Conservation (phyloP, 768 basidiomycete species). For the Boletus reticulatus region DNA sequence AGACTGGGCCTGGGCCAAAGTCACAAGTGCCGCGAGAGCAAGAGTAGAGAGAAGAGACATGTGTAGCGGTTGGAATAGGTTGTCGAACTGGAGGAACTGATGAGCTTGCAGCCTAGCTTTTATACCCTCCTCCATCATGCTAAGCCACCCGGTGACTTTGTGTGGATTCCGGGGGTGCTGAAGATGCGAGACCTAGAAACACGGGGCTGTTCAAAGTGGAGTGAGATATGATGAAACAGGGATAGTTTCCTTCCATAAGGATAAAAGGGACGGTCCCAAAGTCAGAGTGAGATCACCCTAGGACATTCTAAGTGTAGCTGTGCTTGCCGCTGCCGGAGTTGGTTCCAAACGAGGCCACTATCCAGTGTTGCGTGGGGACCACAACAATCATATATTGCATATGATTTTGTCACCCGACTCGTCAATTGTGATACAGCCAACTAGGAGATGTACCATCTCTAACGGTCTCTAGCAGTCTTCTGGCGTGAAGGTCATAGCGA, state of each 20-base stretch:
- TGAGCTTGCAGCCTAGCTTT: neutral
- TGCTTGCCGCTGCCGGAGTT: too few relatives aligned
- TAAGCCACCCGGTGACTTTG: neutral
- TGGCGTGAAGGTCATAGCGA: too few relatives aligned
- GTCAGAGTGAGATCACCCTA: too few relatives aligned
- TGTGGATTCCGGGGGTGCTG: neutral
- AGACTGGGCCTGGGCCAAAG: conserved; percentile 26
- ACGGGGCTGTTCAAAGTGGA: neutral
- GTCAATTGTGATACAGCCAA: too few relatives aligned
- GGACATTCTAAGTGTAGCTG: too few relatives aligned
- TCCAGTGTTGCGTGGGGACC: too few relatives aligned
- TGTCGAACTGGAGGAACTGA: neutral
- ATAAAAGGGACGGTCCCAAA: neutral
- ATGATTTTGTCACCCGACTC: too few relatives aligned
- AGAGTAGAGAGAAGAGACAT: conserved; percentile 24
- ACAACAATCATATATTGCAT: too few relatives aligned
- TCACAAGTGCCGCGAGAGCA: conserved; percentile 18
- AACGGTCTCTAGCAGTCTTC: too few relatives aligned
- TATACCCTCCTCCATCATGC: conserved; percentile 10
- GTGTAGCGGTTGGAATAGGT: neutral
- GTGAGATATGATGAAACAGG: neutral
- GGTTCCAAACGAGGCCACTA: too few relatives aligned
- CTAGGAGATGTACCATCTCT: too few relatives aligned
- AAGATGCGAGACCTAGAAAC: neutral
- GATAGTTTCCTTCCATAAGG: neutral